A percentile compares a stretch with the other conserved stretches of the same genome.
Conservation (phyloP, 495 filamentous ascomycete species). For the Diplogelasinospora grovesii region DNA sequence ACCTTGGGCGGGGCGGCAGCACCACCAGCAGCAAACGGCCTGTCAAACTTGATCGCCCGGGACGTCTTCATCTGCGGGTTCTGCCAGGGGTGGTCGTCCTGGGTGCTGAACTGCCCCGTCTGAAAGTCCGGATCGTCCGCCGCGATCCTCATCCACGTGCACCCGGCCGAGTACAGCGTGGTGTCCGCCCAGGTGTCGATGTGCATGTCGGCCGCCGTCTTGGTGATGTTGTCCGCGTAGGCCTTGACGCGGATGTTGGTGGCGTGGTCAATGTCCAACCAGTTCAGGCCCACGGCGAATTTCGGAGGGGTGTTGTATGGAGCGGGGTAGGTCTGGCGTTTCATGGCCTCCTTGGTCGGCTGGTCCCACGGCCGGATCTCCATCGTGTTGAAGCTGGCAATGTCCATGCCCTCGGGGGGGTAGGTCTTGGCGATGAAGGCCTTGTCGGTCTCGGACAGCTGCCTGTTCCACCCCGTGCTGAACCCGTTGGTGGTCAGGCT, state of each 20-base stretch:
- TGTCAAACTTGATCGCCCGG: constrained; percentile 1
- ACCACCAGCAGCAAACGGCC: no score
- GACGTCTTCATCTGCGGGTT: no score
- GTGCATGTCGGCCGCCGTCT: constrained; percentile 6
- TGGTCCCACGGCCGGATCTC: constrained; percentile 1
- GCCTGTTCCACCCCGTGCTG: background rate
- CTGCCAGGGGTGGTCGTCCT: no score
- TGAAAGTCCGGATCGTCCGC: constrained; percentile 2
- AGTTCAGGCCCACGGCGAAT: constrained; percentile 1
- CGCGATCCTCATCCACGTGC: constrained; percentile 2
- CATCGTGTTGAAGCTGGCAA: constrained; percentile 1
- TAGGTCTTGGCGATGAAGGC: constrained; percentile 3
- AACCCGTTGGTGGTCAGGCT: constrained; percentile 1
- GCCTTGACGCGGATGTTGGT: background rate
- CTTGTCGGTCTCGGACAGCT: constrained; percentile 6
- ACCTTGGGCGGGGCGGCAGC: constrained; percentile 1
- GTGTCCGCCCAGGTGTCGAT: background rate
- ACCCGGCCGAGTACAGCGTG: background rate
- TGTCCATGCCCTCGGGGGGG: background rate
- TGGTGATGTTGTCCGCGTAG: constrained; percentile 1
- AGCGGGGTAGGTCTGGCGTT: constrained; percentile 2
- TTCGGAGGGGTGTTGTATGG: background rate
- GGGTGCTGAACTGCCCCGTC: background rate
- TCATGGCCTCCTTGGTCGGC: background rate
- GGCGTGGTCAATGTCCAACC: background rate